These are phyloP conservation scores for Staphylotrichum longicolle DNA, from an alignment of 495 filamentous ascomycete genomes.

Conservation along the genomic window DNA sequence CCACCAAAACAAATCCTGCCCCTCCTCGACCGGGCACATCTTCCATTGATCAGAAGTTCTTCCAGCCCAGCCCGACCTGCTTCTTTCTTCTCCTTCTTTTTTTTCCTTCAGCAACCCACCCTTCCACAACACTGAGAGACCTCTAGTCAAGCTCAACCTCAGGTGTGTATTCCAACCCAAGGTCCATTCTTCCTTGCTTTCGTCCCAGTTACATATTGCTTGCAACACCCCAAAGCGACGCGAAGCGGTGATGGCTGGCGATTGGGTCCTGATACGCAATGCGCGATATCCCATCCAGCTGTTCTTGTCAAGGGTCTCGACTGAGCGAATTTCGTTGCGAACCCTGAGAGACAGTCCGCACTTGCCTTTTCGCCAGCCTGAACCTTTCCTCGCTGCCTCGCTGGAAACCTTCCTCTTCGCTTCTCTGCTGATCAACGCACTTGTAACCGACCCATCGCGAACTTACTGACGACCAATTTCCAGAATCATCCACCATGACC, in stretches of 20 bases:
- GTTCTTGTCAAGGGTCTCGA: conserved; percentile 8
- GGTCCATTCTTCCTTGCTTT: conserved; percentile 5
- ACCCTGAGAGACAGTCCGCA: not conserved
- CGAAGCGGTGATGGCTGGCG: not conserved
- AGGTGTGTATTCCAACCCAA: conserved; percentile 16
- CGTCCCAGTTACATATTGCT: not conserved
- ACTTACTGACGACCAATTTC: conserved; percentile 18
- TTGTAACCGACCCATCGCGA: not conserved
- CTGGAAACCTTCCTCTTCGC: not conserved
- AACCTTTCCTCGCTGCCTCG: not conserved
- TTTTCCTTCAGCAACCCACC: conserved; percentile 9
- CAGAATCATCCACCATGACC: conserved; percentile 62
- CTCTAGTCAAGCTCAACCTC: conserved; percentile 15
- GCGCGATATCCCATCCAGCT: conserved; percentile 28
- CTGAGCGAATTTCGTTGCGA: conserved; percentile 31
- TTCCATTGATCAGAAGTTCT: conserved; percentile 23
- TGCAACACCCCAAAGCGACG: too few species aligned
- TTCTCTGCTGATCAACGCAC: conserved; percentile 5
- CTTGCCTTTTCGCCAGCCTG: not conserved
- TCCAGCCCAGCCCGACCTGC: conserved; percentile 16
- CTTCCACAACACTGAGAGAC: conserved; percentile 14
- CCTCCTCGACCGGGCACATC: conserved; percentile 24
- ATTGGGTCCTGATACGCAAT: conserved; percentile 20
- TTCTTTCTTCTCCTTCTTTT: conserved; percentile 12
- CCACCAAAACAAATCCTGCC: conserved; percentile 33